phyloP scores from a whole-genome alignment of 805 yeast species.

The Nakazawaea anatomiae region DNA sequence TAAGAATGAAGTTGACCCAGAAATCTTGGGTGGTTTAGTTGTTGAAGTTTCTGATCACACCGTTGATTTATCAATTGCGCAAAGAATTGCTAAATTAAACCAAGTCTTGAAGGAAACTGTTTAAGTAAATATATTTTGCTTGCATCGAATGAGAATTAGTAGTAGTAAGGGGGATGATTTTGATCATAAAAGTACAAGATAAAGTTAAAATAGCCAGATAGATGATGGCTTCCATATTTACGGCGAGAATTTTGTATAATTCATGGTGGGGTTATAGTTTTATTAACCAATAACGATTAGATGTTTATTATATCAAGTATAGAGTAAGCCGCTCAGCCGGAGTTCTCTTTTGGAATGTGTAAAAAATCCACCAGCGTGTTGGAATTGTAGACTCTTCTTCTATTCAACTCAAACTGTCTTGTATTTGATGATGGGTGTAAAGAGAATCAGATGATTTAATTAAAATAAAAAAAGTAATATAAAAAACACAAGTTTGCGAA shows the following conservation, averaged over 20 bases:
- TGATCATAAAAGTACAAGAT: too few relatives aligned
- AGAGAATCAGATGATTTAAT: too few relatives aligned
- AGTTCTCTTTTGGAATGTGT: too few relatives aligned
- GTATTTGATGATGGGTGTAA: too few relatives aligned
- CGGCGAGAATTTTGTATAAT: not conserved
- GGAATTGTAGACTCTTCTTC: too few relatives aligned
- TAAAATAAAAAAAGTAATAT: too few relatives aligned
- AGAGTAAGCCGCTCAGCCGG: not conserved
- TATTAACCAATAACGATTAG: not conserved
- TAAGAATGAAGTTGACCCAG: conserved; percentile 79
- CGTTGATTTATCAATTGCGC: conserved; percentile 83
- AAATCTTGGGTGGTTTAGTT: conserved; percentile 90
- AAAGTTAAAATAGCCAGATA: too few relatives aligned
- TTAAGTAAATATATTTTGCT: conserved; percentile 28
- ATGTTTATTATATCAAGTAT: not conserved
- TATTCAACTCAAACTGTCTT: too few relatives aligned
- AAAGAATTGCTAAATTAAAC: conserved; percentile 86
- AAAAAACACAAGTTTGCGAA: too few relatives aligned
- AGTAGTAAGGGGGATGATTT: too few relatives aligned
- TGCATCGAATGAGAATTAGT: too few relatives aligned
- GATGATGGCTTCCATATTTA: not conserved
- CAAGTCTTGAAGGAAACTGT: conserved; percentile 80
- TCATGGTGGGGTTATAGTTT: not conserved
- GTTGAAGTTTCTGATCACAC: conserved; percentile 97
- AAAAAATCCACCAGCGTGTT: too few relatives aligned